A percentile compares a stretch with the other conserved stretches of the same genome.
Evolutionary conservation across 2,329 filamentous ascomycete genomes (phyloP).

Genomic region (Periconia macrospinosa): DNA sequence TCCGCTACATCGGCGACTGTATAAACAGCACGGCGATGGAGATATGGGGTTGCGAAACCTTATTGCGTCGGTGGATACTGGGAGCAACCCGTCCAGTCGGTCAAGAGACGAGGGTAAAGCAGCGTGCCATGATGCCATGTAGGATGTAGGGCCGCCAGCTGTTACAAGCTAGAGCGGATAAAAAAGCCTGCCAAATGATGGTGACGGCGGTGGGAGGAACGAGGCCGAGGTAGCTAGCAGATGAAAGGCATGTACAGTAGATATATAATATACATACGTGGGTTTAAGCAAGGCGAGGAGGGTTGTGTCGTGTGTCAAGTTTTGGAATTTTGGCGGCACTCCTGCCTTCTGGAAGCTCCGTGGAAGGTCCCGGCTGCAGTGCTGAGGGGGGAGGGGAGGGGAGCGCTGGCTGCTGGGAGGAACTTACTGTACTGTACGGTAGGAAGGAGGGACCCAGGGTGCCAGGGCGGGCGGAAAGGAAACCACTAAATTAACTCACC

Average conservation of each 20-base stretch:
- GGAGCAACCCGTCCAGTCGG: not conserved
- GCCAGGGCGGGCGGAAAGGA: too few relatives aligned
- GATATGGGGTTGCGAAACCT: too few relatives aligned
- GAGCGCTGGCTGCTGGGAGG: too few relatives aligned
- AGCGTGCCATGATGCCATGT: not conserved
- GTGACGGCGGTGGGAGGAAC: not conserved
- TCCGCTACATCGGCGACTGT: too few relatives aligned
- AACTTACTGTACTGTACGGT: too few relatives aligned
- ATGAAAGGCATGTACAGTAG: not conserved
- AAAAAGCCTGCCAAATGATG: not conserved
- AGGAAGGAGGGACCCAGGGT: not conserved
- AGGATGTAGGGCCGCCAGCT: not conserved
- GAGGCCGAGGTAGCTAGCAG: not conserved
- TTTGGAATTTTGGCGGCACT: not conserved
- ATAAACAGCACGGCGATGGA: too few relatives aligned
- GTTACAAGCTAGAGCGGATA: too few relatives aligned
- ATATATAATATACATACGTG: too few relatives aligned
- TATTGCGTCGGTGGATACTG: too few relatives aligned
- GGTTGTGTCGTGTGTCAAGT: not conserved
- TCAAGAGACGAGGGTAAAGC: not conserved
- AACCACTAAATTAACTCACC: not conserved
- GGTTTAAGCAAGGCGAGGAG: too few relatives aligned
- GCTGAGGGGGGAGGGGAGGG: not conserved
- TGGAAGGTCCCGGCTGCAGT: constrained; percentile 6
- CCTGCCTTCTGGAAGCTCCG: constrained; percentile 9